Percentiles rank a stretch among this genome's conserved stretches.
Conservation (phyloP, 2,329 filamentous ascomycete genomes). For the Alternaria atra region DNA sequence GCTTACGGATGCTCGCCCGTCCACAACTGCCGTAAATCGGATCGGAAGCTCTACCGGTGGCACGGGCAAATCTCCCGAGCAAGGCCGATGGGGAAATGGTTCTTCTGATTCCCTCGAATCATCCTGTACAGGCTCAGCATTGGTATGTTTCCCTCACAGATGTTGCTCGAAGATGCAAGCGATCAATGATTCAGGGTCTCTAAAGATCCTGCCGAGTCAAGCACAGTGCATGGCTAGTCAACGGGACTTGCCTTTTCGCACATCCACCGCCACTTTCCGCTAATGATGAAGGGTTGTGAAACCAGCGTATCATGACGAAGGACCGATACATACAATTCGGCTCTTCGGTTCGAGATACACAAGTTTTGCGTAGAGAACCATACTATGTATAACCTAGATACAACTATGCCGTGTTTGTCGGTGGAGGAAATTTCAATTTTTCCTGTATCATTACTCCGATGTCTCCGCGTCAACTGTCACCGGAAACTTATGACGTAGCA, state of each 20-base stretch:
- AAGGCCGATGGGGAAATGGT: neutral
- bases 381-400: neutral
- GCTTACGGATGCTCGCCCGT: neutral
- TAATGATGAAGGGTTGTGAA: neutral
- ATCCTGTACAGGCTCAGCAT: neutral
- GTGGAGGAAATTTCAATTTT: neutral
- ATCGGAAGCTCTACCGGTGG: slow-evolving; percentile 12
- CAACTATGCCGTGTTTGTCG: neutral
- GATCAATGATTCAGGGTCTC: slow-evolving; percentile 6
- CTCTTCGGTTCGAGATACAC: neutral
- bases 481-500: neutral
- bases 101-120: neutral
- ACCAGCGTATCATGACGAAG: slow-evolving; percentile 1
- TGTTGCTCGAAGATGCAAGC: neutral
- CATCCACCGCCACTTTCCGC: neutral
- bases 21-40: slow-evolving; percentile 6
- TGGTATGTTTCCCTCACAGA: neutral
- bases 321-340: neutral
- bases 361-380: neutral
- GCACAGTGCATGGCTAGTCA: neutral
- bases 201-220: slow-evolving; percentile 8
- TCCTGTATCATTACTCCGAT: neutral
- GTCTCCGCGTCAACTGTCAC: neutral
- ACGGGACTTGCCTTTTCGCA: slow-evolving; percentile 8
- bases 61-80: slow-evolving; percentile 8